Evolutionary conservation across 2,329 filamentous ascomycete species (phyloP).

Genomic region (Fusarium sp.): DNA sequence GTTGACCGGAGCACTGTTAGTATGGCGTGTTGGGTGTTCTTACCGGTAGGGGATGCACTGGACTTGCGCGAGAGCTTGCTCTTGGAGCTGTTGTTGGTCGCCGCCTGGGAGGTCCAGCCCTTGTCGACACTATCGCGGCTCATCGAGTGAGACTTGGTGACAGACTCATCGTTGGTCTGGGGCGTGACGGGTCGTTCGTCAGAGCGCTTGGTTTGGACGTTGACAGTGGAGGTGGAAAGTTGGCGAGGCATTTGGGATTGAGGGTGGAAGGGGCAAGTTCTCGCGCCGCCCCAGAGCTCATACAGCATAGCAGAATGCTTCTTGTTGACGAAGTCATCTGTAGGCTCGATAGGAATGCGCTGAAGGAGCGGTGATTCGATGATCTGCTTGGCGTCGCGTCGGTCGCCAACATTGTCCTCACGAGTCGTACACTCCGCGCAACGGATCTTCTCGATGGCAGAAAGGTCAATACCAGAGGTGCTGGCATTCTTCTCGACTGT

Average conservation of each 20-base stretch:
- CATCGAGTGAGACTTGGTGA: not conserved
- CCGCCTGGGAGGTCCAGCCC: not conserved
- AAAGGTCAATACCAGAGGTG: conserved; percentile 7
- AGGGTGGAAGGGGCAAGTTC: conserved; percentile 22
- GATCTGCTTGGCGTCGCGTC: conserved; percentile 12
- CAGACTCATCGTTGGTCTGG: not conserved
- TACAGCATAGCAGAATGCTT: not conserved
- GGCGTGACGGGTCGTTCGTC: too few relatives aligned
- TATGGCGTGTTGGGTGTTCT: not conserved
- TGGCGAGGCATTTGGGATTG: not conserved
- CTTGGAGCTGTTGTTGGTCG: not conserved
- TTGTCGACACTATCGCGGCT: not conserved
- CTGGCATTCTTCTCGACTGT: not conserved
- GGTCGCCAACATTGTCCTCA: conserved; percentile 28
- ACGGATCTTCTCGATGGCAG: conserved; percentile 13
- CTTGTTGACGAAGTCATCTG: not conserved
- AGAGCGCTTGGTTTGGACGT: too few relatives aligned
- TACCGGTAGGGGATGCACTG: not conserved
- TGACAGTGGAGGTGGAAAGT: not conserved
- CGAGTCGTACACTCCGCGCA: conserved; percentile 31
- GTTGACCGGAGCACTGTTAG: not conserved
- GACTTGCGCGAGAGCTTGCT: not conserved
- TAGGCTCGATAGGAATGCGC: not conserved
- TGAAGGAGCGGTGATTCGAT: conserved; percentile 31
- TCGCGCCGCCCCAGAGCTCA: conserved; percentile 17